Base-by-base conservation (phyloP, 139 green algal genomes). In the Astrephomene gubernaculifera region DNA sequence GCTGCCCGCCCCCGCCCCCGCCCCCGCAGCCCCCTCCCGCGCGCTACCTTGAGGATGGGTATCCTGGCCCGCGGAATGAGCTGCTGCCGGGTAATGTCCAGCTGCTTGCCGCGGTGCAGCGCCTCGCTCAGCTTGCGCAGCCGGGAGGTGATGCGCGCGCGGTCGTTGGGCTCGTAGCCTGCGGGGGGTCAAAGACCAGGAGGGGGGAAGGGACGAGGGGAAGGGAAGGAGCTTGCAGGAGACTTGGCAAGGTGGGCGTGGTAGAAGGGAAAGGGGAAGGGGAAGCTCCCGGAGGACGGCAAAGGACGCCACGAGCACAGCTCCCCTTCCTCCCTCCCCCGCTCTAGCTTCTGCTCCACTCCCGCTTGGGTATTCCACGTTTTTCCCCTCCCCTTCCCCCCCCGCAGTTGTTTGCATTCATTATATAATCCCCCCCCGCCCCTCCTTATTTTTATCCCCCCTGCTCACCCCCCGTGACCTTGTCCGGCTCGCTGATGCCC, bases 51-150 rank as follows among this genome's bases (percentile, higher is more conserved):
- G 70, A 95, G 89, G 76, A 95, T 90, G 24, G 92, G 92, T 41
- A 95, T 91, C 53, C 91, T 87, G 29, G 92, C 90, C 12, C 86
- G 85, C 17, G 78, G 81, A 39, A 95, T 94, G 67, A 95, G 85
- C 44, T 85, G 71, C 45, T 91, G 79, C n/a, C 82, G 72, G n/a
- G 43, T 22, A 27, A 91, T 63, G 17, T 90, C 82, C 39, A 92
- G 43, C 41, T 81, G 71, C 60, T 86, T 84, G 35, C 2, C 39
- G 8, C 68, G 75, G 7, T 85, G 68, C 3, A 94, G 71, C 75
- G 81, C 36, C 6, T 90, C 81, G 4, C 72, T 70, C 33, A 92
- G 75, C 38, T 71, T 78, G 25, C 83, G 78, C 71, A 92, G 52
- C 64, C 63, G 38, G 10, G 67, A 63, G 1, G 81, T 84, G 36